Percentiles rank a stretch among this genome's conserved stretches.
These are phyloP conservation scores for Periconia sp. DNA, from an alignment of 2,329 filamentous ascomycete genomes.

Conservation along the genomic window DNA sequence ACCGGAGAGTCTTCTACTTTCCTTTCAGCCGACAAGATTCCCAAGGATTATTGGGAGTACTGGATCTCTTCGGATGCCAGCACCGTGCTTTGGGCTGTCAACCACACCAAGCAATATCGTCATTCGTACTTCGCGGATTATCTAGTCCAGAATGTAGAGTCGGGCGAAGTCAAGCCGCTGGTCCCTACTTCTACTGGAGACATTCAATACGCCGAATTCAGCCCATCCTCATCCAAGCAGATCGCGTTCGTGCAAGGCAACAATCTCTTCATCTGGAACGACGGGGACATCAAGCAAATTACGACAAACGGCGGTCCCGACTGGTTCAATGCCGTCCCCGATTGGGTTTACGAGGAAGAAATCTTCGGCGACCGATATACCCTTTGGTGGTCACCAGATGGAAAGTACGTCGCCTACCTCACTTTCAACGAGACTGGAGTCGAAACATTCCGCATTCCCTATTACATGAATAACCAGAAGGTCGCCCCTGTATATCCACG, in stretches of 20 bases:
- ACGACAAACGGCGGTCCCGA: slow-evolving; percentile 63
- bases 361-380: slow-evolving; percentile 55
- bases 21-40: slow-evolving; percentile 60
- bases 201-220: slow-evolving; percentile 68
- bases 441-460: slow-evolving; percentile 65
- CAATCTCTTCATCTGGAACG: slow-evolving; percentile 62
- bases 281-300: slow-evolving; percentile 58
- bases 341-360: slow-evolving; percentile 66
- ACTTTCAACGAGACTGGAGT: slow-evolving; percentile 68
- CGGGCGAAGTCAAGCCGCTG: slow-evolving; percentile 57
- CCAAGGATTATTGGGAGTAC: slow-evolving; percentile 58
- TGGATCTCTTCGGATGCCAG: slow-evolving; percentile 63
- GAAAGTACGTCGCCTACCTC: slow-evolving; percentile 56
- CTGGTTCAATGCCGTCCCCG: slow-evolving; percentile 65
- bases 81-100: slow-evolving; percentile 63
- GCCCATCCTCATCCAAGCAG: slow-evolving; percentile 55
- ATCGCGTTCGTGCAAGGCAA: slow-evolving; percentile 70
- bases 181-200: slow-evolving; percentile 63
- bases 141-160: slow-evolving; percentile 63
- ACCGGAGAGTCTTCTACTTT: slow-evolving; percentile 60
- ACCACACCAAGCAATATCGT: slow-evolving; percentile 69
- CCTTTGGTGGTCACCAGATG: slow-evolving; percentile 62
- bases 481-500: slow-evolving; percentile 63
- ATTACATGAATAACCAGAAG: slow-evolving; percentile 63
- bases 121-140: slow-evolving; percentile 70